Evolutionary conservation across 192 early-diverging fungal species (phyloP).

Genomic region (Rhizophagus clarus): DNA sequence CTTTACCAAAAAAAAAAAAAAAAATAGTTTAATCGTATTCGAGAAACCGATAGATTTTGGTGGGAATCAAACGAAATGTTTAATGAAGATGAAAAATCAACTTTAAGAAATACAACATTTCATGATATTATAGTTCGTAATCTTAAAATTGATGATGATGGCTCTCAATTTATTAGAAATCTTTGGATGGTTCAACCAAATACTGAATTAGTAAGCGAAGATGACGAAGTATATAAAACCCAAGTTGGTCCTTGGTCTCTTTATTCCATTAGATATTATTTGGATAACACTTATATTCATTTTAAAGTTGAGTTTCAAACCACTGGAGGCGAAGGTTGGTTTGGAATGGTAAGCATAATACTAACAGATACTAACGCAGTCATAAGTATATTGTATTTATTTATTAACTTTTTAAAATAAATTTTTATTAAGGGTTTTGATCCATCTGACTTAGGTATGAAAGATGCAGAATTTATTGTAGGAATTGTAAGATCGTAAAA

Average conservation of each 20-base stretch:
- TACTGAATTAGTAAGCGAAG: background rate
- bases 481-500: conserved; percentile 1
- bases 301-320: conserved; percentile 1
- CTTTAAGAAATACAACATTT: conserved; percentile 30
- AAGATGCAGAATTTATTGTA: conserved; percentile 11
- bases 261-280: background rate
- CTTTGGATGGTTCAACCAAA: conserved; percentile 10
- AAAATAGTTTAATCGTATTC: conserved; percentile 45
- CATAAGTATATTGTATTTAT: no score
- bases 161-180: background rate
- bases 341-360: conserved; percentile 1
- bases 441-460: conserved; percentile 12
- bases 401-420: no score
- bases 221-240: background rate
- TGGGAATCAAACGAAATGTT: conserved; percentile 55
- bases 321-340: background rate
- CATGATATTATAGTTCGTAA: conserved; percentile 28
- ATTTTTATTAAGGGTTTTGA: conserved; percentile 1
- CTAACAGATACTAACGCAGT: no score
- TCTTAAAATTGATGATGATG: background rate
- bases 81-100: conserved; percentile 36
- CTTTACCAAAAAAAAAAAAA: no score
- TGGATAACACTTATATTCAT: background rate
- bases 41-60: conserved; percentile 59
- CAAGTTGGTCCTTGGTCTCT: background rate